Base-by-base conservation (phyloP, 2,329 filamentous ascomycete genomes). In the Cryphonectria naterciae region DNA sequence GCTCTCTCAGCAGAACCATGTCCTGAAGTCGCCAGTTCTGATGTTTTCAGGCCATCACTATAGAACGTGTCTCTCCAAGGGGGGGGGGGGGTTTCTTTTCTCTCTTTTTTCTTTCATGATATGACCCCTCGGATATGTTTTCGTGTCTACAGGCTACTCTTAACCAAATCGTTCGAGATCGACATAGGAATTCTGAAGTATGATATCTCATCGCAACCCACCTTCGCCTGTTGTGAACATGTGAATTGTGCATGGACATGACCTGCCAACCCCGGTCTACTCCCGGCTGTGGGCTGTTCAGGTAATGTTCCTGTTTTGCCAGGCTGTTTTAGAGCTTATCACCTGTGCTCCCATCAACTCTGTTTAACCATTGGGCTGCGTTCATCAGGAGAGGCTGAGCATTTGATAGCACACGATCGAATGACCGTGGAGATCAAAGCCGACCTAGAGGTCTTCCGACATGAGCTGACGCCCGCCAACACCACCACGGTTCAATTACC, bases 401-500 rank as follows among this genome's bases (percentile, higher is more conserved):
- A 67, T 25, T 41, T 22, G 13, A 64, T 19, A 46, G 35, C n/a
- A 61, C 17, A 39, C 32, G 7, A 35, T 15, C 32, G n/a, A 6
- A 15, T 13, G 8, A 6, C 35, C 32, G 56, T 58, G 32, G 17
- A 22, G 22, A 15, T 35, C 35, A 39, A 17, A 37, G 32, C 32
- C 58, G 25, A 67, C 58, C 52, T 43, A 22, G 22, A 66, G 28
- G 25, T 49, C 17, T 10, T n/a, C 17, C 54, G n/a, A 17, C 32
- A 41, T 32, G 15, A 28, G 22, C 28, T 61, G 28, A 15, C 25
- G 22, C 49, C 35, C 37, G 39, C n/a, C 8, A 32, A 28, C 52
- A 28, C 4, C 37, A 39, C 25, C 35, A 49, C 35, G 4, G 13
- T 39, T 72, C 69, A 85, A 37, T 80, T 78, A 35, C 85, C 85